A percentile compares a stretch with the other conserved stretches of the same genome.
Evolutionary conservation across 768 basidiomycete species (phyloP).

Genomic region (Collybiopsis confluens): DNA sequence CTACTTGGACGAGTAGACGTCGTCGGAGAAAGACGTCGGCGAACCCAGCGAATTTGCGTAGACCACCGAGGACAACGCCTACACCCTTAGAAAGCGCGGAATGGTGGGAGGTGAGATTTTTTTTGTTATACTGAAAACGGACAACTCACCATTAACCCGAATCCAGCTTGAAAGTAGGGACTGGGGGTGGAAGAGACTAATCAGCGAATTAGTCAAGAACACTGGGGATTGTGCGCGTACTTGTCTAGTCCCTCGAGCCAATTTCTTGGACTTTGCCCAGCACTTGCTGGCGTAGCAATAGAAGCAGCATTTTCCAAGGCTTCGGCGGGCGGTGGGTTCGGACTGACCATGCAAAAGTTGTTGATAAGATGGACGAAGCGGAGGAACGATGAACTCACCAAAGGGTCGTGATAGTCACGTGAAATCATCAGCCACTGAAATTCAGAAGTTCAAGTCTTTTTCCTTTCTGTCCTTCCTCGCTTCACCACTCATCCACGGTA

Average conservation of each 20-base stretch:
- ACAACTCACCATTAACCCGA: slow-evolving; percentile 83
- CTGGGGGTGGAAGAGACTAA: slow-evolving; percentile 38
- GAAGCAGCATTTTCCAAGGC: not conserved
- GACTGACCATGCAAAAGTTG: not conserved
- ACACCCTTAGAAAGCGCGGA: slow-evolving; percentile 58
- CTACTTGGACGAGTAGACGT: slow-evolving; percentile 89
- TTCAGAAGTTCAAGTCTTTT: not conserved
- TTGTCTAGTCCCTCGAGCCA: slow-evolving; percentile 39
- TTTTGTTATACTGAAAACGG: not conserved
- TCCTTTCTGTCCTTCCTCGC: not conserved
- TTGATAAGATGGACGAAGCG: not conserved
- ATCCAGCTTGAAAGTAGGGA: slow-evolving; percentile 97
- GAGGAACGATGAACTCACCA: too few species aligned
- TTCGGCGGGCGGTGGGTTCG: not conserved
- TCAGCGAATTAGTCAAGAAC: not conserved
- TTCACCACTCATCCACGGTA: not conserved
- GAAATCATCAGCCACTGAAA: not conserved
- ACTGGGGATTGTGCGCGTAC: slow-evolving; percentile 37
- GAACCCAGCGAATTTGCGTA: slow-evolving; percentile 66
- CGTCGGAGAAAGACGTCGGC: slow-evolving; percentile 77
- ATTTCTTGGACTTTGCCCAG: not conserved
- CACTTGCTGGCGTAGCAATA: not conserved
- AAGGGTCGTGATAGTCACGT: not conserved
- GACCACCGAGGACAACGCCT: slow-evolving; percentile 74
- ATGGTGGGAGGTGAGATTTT: not conserved